phyloP scores from a whole-genome alignment of 2,329 filamentous ascomycete species.

The Alternaria solani region DNA sequence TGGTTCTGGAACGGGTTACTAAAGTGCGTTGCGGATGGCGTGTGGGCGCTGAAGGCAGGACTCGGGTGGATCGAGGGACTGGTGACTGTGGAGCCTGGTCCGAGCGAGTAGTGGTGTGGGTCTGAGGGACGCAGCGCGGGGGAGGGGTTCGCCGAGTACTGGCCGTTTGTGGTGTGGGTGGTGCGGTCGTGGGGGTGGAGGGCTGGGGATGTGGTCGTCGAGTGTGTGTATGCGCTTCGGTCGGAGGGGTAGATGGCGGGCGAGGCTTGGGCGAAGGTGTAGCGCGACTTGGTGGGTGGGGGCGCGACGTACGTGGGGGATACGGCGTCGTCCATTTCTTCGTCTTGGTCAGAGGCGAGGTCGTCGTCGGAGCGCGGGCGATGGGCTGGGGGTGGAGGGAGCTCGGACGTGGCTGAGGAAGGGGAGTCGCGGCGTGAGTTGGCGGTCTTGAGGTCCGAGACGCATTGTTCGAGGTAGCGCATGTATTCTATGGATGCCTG shows the following conservation, averaged over 20 bases:
- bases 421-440: slow-evolving; percentile 39
- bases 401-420: slow-evolving; percentile 37
- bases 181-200: slow-evolving; percentile 50
- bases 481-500: slow-evolving; percentile 97
- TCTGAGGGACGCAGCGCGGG: slow-evolving; percentile 52
- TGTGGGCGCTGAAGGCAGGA: slow-evolving; percentile 54
- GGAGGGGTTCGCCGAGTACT: slow-evolving; percentile 56
- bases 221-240: slow-evolving; percentile 43
- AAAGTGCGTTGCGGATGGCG: slow-evolving; percentile 38
- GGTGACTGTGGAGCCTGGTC: slow-evolving; percentile 48
- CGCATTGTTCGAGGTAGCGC: slow-evolving; percentile 89
- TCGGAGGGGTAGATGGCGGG: slow-evolving; percentile 51
- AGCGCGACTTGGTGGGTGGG: slow-evolving; percentile 22
- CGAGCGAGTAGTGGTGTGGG: slow-evolving; percentile 58
- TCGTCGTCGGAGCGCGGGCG: slow-evolving; percentile 50
- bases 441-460: slow-evolving; percentile 73
- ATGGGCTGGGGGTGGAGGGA: slow-evolving; percentile 26
- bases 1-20: slow-evolving; percentile 41
- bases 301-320: slow-evolving; percentile 37
- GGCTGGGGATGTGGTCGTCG: slow-evolving; percentile 52
- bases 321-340: slow-evolving; percentile 51
- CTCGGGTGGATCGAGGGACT: slow-evolving; percentile 48
- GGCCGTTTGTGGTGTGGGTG: slow-evolving; percentile 28
- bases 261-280: slow-evolving; percentile 42
- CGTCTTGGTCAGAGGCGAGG: slow-evolving; percentile 60